These are phyloP conservation scores for Tremellales sp. DNA, from an alignment of 1,284 basidiomycete species.

Conservation along the genomic window DNA sequence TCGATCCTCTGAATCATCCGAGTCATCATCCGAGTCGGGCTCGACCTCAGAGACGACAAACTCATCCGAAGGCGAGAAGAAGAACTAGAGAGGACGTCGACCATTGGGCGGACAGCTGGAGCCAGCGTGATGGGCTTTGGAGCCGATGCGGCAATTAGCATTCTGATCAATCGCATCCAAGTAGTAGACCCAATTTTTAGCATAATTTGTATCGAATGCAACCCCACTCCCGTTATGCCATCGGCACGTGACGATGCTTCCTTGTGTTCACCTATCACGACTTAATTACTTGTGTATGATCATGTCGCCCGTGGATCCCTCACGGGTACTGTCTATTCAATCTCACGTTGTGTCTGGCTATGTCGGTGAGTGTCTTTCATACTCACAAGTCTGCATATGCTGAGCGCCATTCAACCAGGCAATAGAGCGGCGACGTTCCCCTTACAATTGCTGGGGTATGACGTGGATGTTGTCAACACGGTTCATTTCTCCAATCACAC, in stretches of 20 bases:
- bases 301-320: background rate
- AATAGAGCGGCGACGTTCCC: conserved; percentile 85
- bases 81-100: conserved; percentile 30
- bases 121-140: background rate
- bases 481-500: conserved; percentile 89
- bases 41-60: conserved; percentile 10
- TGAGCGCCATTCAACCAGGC: conserved; percentile 50
- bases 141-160: too few species aligned
- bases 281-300: too few species aligned
- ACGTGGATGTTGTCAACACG: conserved; percentile 94
- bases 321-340: conserved; percentile 60
- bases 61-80: conserved; percentile 32
- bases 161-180: too few species aligned
- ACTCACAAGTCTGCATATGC: background rate
- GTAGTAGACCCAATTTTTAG: too few species aligned
- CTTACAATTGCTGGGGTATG: conserved; percentile 88
- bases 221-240: too few species aligned
- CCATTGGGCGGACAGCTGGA: background rate
- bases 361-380: conserved; percentile 65
- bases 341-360: conserved; percentile 93
- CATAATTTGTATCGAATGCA: background rate
- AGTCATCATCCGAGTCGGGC: conserved; percentile 9
- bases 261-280: too few species aligned
- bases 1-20: conserved; percentile 51
- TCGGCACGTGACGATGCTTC: too few species aligned